Conservation (phyloP, 169 alveolate genomes). For the Cryptosporidium xiaoi region DNA sequence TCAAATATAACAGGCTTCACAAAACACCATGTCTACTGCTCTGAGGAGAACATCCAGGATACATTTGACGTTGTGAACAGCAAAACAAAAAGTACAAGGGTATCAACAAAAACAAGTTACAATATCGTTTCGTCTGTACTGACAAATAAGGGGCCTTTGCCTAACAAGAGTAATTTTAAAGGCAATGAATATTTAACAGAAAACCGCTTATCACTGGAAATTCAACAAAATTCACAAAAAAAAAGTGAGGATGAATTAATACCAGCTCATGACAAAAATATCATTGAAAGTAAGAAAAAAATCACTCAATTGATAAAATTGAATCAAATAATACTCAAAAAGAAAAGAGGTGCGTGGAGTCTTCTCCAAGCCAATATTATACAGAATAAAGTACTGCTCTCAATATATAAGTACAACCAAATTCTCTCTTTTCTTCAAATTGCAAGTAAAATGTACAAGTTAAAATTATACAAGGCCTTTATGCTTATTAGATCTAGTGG, state of each 20-base stretch:
- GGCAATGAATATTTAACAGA: neutral
- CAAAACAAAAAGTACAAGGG: neutral
- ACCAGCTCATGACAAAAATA: too few species aligned
- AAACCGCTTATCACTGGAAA: neutral
- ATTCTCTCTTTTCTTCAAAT: constrained; percentile 5
- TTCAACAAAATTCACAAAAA: neutral
- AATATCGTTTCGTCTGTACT: neutral
- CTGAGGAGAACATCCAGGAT: neutral
- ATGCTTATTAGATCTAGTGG: neutral
- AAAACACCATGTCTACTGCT: neutral
- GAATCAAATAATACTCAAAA: neutral
- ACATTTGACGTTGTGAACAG: too few species aligned
- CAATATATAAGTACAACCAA: constrained; percentile 9
- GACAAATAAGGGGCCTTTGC: neutral
- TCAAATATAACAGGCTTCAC: neutral
- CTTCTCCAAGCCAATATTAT: constrained; percentile 7
- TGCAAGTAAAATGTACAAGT: neutral
- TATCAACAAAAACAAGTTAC: neutral
- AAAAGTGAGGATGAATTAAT: neutral
- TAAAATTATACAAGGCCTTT: constrained; percentile 3
- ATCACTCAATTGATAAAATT: constrained; percentile 4
- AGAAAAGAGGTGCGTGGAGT: constrained; percentile 19
- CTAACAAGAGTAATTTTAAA: too few species aligned
- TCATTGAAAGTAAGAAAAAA: neutral
- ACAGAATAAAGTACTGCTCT: neutral